Evolutionary conservation across 2,329 filamentous ascomycete species (phyloP).

Genomic region (Hirsutella rhossiliensis): DNA sequence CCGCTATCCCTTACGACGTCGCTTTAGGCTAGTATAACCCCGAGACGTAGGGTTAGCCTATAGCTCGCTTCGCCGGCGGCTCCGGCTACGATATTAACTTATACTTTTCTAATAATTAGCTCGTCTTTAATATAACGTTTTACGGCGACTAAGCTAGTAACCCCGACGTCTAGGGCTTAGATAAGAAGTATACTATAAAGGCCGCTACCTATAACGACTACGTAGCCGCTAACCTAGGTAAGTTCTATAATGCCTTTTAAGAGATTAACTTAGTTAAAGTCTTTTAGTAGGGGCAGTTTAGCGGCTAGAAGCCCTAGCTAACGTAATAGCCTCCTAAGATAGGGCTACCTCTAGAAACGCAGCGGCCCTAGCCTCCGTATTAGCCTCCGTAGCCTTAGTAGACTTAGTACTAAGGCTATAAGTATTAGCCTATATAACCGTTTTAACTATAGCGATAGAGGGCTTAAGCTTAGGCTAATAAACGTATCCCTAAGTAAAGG

Average conservation of each 20-base stretch:
- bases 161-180: conserved; percentile 41
- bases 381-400: too few relatives aligned
- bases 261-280: conserved; percentile 60
- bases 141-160: conserved; percentile 80
- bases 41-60: conserved; percentile 53
- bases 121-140: conserved; percentile 71
- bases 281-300: conserved; percentile 22
- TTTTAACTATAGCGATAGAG: too few relatives aligned
- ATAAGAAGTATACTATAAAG: conserved; percentile 44
- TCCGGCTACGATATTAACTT: conserved; percentile 60
- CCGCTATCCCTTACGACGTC: conserved; percentile 52
- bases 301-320: neutral
- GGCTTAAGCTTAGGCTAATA: too few relatives aligned
- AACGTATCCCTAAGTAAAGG: too few relatives aligned
- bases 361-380: neutral
- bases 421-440: too few relatives aligned
- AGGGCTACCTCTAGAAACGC: neutral
- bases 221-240: conserved; percentile 57
- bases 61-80: conserved; percentile 53
- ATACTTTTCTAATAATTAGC: too few relatives aligned
- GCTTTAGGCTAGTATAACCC: conserved; percentile 48
- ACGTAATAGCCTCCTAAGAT: neutral
- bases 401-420: too few relatives aligned
- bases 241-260: conserved; percentile 68
- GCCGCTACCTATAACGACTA: conserved; percentile 58